phyloP scores from a whole-genome alignment of 1,284 basidiomycete genomes.

The Papiliotrema nemorosa region DNA sequence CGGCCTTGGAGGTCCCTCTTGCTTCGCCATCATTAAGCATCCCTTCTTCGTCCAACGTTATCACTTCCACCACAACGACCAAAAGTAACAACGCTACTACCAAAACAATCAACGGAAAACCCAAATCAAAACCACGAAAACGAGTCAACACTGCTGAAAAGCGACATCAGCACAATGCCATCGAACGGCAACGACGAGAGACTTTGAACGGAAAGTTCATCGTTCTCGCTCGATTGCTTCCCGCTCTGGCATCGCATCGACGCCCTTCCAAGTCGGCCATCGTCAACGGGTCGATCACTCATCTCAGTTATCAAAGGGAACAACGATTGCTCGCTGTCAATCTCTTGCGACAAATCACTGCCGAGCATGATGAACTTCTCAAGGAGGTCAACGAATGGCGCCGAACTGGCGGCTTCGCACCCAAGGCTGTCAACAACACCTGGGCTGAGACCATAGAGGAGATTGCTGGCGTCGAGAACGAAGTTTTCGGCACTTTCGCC shows the following conservation, averaged over 20 bases:
- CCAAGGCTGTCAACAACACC: constrained; percentile 56
- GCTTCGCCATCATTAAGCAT: no score
- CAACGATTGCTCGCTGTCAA: constrained; percentile 72
- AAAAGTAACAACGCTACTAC: constrained; percentile 16
- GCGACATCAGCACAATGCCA: constrained; percentile 88
- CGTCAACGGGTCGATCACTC: constrained; percentile 84
- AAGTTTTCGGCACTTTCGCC: constrained; percentile 47
- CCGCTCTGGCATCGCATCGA: constrained; percentile 81
- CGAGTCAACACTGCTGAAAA: constrained; percentile 91
- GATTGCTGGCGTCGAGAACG: constrained; percentile 45
- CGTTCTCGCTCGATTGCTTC: constrained; percentile 76
- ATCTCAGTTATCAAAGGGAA: constrained; percentile 74
- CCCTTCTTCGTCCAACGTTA: constrained; percentile 2
- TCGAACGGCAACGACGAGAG: constrained; percentile 85
- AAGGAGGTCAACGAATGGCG: constrained; percentile 85
- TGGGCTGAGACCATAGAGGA: constrained; percentile 46
- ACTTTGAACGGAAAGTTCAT: constrained; percentile 86
- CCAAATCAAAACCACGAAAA: constrained; percentile 64
- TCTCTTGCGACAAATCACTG: constrained; percentile 68
- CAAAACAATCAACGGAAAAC: constrained; percentile 18
- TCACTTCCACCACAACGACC: constrained; percentile 11
- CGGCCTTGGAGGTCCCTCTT: constrained; percentile 11
- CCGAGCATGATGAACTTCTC: constrained; percentile 73
- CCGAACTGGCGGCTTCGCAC: constrained; percentile 57
- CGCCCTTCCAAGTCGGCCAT: constrained; percentile 91